Evolutionary conservation across 352 stramenopile species (phyloP), one percentile per base, ranked within the genome.

Genomic region (Phytophthora fragariaefolia): DNA sequence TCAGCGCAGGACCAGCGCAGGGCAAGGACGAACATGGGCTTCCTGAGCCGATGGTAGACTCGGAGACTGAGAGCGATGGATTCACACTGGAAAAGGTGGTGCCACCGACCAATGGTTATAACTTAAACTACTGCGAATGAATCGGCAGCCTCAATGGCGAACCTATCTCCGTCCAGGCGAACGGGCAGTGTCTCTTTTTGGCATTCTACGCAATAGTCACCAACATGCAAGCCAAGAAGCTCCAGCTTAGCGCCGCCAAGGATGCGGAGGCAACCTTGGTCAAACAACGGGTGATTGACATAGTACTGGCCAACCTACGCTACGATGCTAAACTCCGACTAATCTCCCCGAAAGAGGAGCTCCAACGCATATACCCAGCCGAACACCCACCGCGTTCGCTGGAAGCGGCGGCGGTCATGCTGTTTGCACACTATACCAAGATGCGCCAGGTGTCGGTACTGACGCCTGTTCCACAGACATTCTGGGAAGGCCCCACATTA

Each of bases 361-460:
- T 54, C 5, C 17, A 34, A 13, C 48, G 48, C 6, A 15, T 54
- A 7, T 54, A 54, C 17, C 48, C 48, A 2, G 18, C 13, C 17
- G 27, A 36, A 3, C 5, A 23, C 4, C 48, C 48, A 2, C 48
- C 23, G 7, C 7, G 8, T 6, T 54, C 48, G 0, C 1, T 43
- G 13, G 17, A 26, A 32, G 48, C 48, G 0, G 48, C 48, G 6
- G 28, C 27, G 5, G 27, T 4, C 0, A 27, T 27, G 3, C 8
- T 54, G 8, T 54, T n/a, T 23, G 26, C 26, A n/a, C 48, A 54
- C 42, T 40, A 54, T 43, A 17, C 27, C 24, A 22, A 36, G 10
- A 27, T 27, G 26, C 3, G 48, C 8, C n/a, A 4, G 13, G 17
- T 54, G 2, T 54, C 27, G 23, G 48, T 40, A 3, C 17, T n/a